Conservation (phyloP, 257 asterid species). For the Schizonepeta tenuifolia region DNA sequence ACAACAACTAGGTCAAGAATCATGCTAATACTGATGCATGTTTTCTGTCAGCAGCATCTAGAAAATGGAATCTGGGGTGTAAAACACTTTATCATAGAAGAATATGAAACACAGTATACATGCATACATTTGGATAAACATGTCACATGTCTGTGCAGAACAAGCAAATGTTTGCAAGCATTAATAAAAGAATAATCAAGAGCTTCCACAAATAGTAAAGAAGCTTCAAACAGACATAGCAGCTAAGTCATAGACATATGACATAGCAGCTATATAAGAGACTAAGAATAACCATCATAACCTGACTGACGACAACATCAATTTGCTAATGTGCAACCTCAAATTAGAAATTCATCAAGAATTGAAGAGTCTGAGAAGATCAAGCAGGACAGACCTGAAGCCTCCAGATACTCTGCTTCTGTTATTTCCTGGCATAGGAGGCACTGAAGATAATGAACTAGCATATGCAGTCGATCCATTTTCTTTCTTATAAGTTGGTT, state of each 20-base stretch:
- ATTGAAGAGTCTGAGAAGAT: constrained; percentile 2
- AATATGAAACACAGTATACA: neutral
- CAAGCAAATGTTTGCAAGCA: neutral
- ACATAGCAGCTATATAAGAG: constrained; percentile 13
- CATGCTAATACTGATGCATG: constrained; percentile 6
- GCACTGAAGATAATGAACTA: constrained; percentile 46
- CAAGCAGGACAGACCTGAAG: constrained; percentile 48
- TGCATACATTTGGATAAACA: neutral
- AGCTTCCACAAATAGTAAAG: constrained; percentile 3
- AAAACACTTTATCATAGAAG: neutral
- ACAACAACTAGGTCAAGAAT: neutral
- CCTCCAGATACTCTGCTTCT: constrained; percentile 53
- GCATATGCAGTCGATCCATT: constrained; percentile 53
- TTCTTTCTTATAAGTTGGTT: constrained; percentile 64
- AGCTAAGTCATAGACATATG: constrained; percentile 16
- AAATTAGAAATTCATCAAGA: constrained; percentile 13
- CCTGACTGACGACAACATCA: neutral
- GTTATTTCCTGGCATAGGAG: constrained; percentile 48
- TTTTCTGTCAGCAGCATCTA: constrained; percentile 1
- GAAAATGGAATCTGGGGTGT: neutral
- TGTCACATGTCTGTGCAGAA: neutral
- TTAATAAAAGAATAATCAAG: constrained; percentile 6
- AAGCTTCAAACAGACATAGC: constrained; percentile 1
- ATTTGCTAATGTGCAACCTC: constrained; percentile 15
- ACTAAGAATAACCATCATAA: neutral